phyloP scores from a whole-genome alignment of 2,329 filamentous ascomycete species.

The Aureobasidium lini region DNA sequence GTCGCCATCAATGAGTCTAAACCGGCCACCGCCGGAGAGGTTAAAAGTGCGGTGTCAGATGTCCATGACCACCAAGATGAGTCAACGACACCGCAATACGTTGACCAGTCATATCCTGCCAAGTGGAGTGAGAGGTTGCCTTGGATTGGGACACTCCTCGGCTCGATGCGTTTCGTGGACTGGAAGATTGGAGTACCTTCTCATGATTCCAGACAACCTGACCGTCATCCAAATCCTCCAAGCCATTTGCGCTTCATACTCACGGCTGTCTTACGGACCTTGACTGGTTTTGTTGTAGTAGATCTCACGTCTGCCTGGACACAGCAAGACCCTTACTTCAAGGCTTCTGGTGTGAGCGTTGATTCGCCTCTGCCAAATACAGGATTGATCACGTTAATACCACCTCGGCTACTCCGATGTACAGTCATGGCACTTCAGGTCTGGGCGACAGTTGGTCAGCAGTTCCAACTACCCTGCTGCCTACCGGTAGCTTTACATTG shows the following conservation, averaged over 20 bases:
- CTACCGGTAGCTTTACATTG: slow-evolving; percentile 20
- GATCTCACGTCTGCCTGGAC: slow-evolving; percentile 22
- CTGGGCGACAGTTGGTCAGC: slow-evolving; percentile 22
- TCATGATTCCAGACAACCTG: slow-evolving; percentile 22
- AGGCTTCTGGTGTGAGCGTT: slow-evolving; percentile 15
- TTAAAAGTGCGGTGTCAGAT: slow-evolving; percentile 2
- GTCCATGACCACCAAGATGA: background rate
- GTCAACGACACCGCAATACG: background rate
- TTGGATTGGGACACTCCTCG: slow-evolving; percentile 22
- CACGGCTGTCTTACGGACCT: slow-evolving; percentile 17
- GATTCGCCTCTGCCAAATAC: slow-evolving; percentile 16
- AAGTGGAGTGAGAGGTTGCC: slow-evolving; percentile 18
- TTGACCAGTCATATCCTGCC: slow-evolving; percentile 20
- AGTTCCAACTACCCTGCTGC: slow-evolving; percentile 21
- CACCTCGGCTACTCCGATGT: slow-evolving; percentile 19
- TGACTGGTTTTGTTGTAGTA: slow-evolving; percentile 20
- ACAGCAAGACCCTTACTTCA: slow-evolving; percentile 23
- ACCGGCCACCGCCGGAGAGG: background rate
- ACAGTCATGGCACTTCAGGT: slow-evolving; percentile 21
- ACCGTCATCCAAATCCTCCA: slow-evolving; percentile 11
- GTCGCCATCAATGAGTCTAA: background rate
- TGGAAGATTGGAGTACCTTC: slow-evolving; percentile 22
- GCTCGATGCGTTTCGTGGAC: slow-evolving; percentile 21
- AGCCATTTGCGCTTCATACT: slow-evolving; percentile 17
- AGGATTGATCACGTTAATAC: slow-evolving; percentile 1